phyloP scores from a whole-genome alignment of 495 filamentous ascomycete species.

The Xylaria curta region DNA sequence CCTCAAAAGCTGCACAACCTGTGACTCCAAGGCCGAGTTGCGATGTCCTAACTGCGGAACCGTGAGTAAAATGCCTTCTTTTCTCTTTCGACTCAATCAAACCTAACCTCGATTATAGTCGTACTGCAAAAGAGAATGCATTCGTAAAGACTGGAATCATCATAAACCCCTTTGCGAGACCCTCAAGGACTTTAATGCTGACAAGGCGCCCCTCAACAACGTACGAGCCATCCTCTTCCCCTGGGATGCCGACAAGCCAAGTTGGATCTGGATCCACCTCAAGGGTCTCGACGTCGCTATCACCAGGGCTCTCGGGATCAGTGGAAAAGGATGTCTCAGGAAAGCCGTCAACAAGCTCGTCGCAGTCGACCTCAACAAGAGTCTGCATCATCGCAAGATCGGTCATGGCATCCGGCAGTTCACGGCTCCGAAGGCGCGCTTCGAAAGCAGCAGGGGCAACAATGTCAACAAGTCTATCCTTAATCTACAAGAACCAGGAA shows the following conservation, averaged over 20 bases:
- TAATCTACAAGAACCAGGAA: slow-evolving; percentile 3
- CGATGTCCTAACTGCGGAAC: background rate
- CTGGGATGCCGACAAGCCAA: background rate
- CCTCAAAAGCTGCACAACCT: slow-evolving; percentile 15
- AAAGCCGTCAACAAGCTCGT: background rate
- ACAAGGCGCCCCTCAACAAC: background rate
- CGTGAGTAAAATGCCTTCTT: background rate
- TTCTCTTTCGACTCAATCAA: background rate
- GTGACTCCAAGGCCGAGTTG: background rate
- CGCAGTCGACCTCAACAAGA: slow-evolving; percentile 9
- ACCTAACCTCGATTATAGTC: background rate
- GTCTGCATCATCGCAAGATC: slow-evolving; percentile 12
- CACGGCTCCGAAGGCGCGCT: background rate
- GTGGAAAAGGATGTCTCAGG: background rate
- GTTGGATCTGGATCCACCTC: slow-evolving; percentile 1
- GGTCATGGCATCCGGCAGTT: slow-evolving; percentile 23
- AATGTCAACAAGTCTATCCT: slow-evolving; percentile 21
- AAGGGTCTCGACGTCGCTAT: background rate
- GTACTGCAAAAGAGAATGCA: slow-evolving; percentile 14
- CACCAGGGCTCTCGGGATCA: background rate
- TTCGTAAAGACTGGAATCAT: slow-evolving; percentile 1
- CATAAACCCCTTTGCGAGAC: slow-evolving; percentile 11
- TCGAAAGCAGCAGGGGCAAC: background rate
- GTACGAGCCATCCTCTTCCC: slow-evolving; percentile 25
- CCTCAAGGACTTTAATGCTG: background rate